Evolutionary conservation across 306 rosid species (phyloP), one percentile per base, ranked within the genome.

Genomic region (Malus sylvestris): DNA sequence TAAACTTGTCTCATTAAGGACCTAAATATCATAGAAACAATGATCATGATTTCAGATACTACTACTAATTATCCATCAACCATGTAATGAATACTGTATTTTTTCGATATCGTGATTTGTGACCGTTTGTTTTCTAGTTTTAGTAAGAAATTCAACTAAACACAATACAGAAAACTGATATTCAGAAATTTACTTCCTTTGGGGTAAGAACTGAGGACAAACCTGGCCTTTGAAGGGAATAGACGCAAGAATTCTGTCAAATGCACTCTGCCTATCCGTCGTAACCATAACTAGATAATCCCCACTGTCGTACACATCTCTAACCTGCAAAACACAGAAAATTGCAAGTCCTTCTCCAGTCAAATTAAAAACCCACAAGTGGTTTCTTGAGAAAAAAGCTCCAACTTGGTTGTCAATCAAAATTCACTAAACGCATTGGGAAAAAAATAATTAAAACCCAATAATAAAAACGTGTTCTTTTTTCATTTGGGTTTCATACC

Each of bases 171-270:
- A 51, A 64, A 49, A 63, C 29, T 9, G 40, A 52, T 49, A 1
- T 38, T 3, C 16, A 32, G 70, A 27, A 52, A n/a, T 22, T 40
- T 77, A 22, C 59, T 30, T 23, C 11, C n/a, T 60, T 18, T 25
- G 44, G 44, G 29, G 22, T 18, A 18, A 8, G 16, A 53, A 64
- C 1, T 35, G 18, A 38, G 64, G 77, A 82, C 76, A 72, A 40
- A 89, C 97, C 97, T 92, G 98, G 83, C 98, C 97, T 81, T 92
- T 95, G 81, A 92, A 95, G 61, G 98, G 98, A 78, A 95, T 90
- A 25, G 98, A 95, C 80, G 97, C 97, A 68, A 95, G 98, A 86
- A 95, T 86, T 86, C 98, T 88, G 81, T 95, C 98, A 70, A 95
- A 95, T 8, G 98, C 98, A 80, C 98, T 92, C 80, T 88, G 97